phyloP scores from a whole-genome alignment of 805 yeast genomes.

The Lachancea fermentati region DNA sequence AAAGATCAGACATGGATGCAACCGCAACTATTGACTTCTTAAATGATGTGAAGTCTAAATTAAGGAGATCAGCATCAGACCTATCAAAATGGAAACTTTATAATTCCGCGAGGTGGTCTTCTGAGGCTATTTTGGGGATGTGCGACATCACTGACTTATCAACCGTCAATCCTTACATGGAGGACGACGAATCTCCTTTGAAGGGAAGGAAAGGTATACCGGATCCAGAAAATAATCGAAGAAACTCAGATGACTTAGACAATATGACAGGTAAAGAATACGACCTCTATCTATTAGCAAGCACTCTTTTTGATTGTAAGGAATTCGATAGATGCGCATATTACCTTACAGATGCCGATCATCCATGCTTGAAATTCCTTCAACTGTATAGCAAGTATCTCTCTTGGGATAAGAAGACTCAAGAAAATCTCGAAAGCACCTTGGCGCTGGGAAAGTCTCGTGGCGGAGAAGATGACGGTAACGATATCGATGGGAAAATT shows the following conservation, averaged over 20 bases:
- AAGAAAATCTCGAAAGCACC: conserved; percentile 68
- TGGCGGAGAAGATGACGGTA: conserved; percentile 8
- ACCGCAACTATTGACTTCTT: conserved; percentile 2
- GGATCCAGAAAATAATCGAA: neutral
- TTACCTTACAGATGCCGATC: conserved; percentile 45
- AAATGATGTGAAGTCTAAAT: conserved; percentile 17
- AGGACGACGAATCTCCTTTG: conserved; percentile 23
- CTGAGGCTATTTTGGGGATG: conserved; percentile 73
- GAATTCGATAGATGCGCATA: conserved; percentile 78
- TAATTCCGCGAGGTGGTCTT: conserved; percentile 77
- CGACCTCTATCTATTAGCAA: conserved; percentile 54
- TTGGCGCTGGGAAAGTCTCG: conserved; percentile 35
- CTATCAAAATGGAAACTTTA: conserved; percentile 55
- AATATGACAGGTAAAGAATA: conserved; percentile 29
- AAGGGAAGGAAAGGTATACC: conserved; percentile 9
- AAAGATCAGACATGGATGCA: conserved; percentile 5
- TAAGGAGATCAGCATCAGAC: conserved; percentile 38
- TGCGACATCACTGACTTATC: conserved; percentile 9
- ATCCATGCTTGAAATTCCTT: conserved; percentile 51
- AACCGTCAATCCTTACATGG: conserved; percentile 9
- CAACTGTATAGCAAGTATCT: conserved; percentile 64
- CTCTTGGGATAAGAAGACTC: conserved; percentile 69
- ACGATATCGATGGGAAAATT: conserved; percentile 9
- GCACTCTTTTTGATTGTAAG: conserved; percentile 68
- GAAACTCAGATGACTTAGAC: conserved; percentile 1